A percentile compares a stretch with the other conserved stretches of the same genome.
These are phyloP conservation scores for Quercus alba DNA, from an alignment of 306 rosid species.

Conservation along the genomic window DNA sequence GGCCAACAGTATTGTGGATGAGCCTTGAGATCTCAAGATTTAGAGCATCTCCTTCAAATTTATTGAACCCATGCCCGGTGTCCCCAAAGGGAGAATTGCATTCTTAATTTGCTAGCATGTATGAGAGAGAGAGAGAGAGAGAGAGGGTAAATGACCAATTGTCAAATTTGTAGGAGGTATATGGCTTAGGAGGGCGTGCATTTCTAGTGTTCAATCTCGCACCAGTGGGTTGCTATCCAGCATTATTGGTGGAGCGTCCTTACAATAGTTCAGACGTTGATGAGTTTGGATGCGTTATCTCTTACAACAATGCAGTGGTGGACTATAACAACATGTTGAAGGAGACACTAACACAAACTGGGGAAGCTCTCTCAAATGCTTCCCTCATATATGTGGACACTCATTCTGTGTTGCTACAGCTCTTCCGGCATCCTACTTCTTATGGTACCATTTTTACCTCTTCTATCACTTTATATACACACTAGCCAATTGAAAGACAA, in stretches of 20 bases:
- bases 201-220: slow-evolving; percentile 72
- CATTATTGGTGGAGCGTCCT: slow-evolving; percentile 52
- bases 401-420: slow-evolving; percentile 51
- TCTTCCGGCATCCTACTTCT: slow-evolving; percentile 53
- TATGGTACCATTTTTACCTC: slow-evolving; percentile 41
- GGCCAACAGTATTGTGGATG: too few species aligned
- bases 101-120: not conserved
- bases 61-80: too few species aligned
- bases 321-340: slow-evolving; percentile 58
- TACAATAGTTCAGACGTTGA: slow-evolving; percentile 56
- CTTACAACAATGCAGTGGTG: slow-evolving; percentile 60
- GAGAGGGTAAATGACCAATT: not conserved
- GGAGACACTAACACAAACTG: slow-evolving; percentile 33
- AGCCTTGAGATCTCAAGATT: too few species aligned
- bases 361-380: slow-evolving; percentile 43
- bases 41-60: too few species aligned
- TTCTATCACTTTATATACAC: not conserved
- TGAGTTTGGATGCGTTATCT: slow-evolving; percentile 59
- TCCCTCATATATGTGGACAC: slow-evolving; percentile 66
- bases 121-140: too few species aligned
- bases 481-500: too few species aligned
- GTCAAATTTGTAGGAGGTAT: slow-evolving; percentile 52
- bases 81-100: not conserved
- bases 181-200: slow-evolving; percentile 61
- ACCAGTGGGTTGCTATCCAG: slow-evolving; percentile 85